Conservation (phyloP, 306 rosid genomes). For the Crataegus laevigata region DNA sequence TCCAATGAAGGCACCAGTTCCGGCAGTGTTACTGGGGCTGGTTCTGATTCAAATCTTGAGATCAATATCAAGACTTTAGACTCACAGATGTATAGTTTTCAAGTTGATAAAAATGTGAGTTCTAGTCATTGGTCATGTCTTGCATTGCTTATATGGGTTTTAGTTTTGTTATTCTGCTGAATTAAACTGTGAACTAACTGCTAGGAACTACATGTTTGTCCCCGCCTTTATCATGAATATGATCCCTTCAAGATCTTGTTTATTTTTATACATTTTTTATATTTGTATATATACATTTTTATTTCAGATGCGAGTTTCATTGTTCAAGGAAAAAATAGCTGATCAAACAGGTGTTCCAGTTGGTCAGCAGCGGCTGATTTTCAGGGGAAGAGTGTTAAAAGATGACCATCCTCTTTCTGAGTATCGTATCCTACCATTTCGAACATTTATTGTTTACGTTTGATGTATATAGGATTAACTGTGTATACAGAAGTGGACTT, state of each 20-base stretch:
- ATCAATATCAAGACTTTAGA: conserved; percentile 91
- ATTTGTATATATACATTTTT: neutral
- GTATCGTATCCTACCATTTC: conserved; percentile 70
- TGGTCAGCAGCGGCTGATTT: conserved; percentile 80
- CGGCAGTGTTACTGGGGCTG: conserved; percentile 35
- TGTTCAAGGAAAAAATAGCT: conserved; percentile 85
- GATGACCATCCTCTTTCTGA: conserved; percentile 78
- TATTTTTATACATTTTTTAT: neutral
- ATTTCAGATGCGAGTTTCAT: conserved; percentile 69
- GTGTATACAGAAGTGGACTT: neutral
- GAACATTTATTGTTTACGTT: neutral
- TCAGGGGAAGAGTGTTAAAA: conserved; percentile 93
- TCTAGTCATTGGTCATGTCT: neutral
- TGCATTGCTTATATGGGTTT: neutral
- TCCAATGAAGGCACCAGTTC: conserved; percentile 58
- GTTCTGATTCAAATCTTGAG: conserved; percentile 60
- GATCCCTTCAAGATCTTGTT: neutral
- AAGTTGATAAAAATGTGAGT: conserved; percentile 72
- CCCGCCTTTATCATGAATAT: neutral
- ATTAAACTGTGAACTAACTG: neutral
- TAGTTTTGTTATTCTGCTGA: neutral
- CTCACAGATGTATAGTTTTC: conserved; percentile 63
- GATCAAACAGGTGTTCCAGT: conserved; percentile 72
- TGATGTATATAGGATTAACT: neutral
- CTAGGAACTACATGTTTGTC: neutral